Conservation (phyloP, 495 filamentous ascomycete genomes). For the Penicillium arizonense region DNA sequence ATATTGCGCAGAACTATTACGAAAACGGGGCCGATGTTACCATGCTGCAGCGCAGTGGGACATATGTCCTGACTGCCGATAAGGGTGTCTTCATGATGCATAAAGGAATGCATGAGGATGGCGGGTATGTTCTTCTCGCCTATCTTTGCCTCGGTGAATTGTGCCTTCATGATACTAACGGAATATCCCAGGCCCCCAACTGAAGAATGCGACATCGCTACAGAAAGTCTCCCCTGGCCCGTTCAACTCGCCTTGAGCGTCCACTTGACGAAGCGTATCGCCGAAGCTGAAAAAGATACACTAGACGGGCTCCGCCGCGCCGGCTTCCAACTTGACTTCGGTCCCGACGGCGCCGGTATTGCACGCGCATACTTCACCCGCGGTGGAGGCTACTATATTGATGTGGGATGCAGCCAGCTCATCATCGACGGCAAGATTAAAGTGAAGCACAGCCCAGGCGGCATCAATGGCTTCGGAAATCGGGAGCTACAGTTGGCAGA, state of each 20-base stretch:
- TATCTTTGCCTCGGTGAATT: not conserved
- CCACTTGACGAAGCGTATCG: constrained; percentile 48
- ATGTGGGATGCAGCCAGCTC: constrained; percentile 68
- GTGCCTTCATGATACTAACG: not conserved
- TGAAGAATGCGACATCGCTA: constrained; percentile 63
- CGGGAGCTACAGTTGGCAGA: constrained; percentile 60
- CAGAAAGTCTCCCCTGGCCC: constrained; percentile 55
- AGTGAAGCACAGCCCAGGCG: constrained; percentile 65
- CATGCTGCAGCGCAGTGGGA: constrained; percentile 74
- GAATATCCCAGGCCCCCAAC: constrained; percentile 31
- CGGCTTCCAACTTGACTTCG: constrained; percentile 68
- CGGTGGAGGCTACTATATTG: constrained; percentile 79
- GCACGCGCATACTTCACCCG: constrained; percentile 68
- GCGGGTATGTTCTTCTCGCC: constrained; percentile 27
- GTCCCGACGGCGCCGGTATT: constrained; percentile 62
- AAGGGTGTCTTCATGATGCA: constrained; percentile 57
- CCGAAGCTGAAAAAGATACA: constrained; percentile 48
- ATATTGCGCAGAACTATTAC: constrained; percentile 80
- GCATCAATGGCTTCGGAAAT: constrained; percentile 53
- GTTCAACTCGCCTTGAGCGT: constrained; percentile 56
- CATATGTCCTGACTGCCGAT: constrained; percentile 66
- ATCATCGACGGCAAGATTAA: constrained; percentile 75
- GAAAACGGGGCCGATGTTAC: constrained; percentile 75
- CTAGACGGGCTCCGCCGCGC: constrained; percentile 61
- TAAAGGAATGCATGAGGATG: constrained; percentile 61